These are phyloP conservation scores for Nemania sp. DNA, from an alignment of 2,329 filamentous ascomycete species.

Conservation along the genomic window DNA sequence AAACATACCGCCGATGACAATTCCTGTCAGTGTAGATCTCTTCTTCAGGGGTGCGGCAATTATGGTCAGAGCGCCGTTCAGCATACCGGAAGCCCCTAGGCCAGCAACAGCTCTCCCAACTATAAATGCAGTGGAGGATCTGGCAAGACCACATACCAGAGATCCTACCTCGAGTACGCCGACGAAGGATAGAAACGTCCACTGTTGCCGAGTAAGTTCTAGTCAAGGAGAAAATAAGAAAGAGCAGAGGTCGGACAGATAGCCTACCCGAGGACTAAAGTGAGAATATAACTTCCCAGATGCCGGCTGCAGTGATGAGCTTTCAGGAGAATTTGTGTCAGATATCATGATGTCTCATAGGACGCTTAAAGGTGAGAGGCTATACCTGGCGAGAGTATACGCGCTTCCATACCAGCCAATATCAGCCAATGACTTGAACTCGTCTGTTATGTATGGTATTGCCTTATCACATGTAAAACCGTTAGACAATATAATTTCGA, in stretches of 20 bases:
- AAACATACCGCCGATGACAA: too few relatives aligned
- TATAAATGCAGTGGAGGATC: slow-evolving; percentile 49
- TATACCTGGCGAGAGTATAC: neutral
- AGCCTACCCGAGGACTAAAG: too few relatives aligned
- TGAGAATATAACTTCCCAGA: neutral
- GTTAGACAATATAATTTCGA: too few relatives aligned
- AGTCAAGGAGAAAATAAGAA: too few relatives aligned
- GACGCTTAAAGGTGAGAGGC: too few relatives aligned
- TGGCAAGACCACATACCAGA: slow-evolving; percentile 49
- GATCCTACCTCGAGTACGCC: slow-evolving; percentile 52
- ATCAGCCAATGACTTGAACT: neutral
- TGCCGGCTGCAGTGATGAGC: neutral
- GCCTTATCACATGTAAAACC: too few relatives aligned
- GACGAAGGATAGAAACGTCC: slow-evolving; percentile 38
- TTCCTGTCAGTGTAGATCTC: too few relatives aligned
- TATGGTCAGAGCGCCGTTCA: slow-evolving; percentile 49
- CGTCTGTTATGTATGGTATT: neutral
- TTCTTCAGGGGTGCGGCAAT: slow-evolving; percentile 45
- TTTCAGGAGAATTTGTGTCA: neutral
- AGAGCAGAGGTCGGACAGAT: too few relatives aligned
- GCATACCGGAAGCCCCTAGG: slow-evolving; percentile 48
- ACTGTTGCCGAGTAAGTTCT: slow-evolving; percentile 34
- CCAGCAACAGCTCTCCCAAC: slow-evolving; percentile 52
- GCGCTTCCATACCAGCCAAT: neutral
- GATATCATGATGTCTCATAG: neutral